Evolutionary conservation across 208 protist genomes (phyloP).

Genomic region (Hexamita inflata): DNA sequence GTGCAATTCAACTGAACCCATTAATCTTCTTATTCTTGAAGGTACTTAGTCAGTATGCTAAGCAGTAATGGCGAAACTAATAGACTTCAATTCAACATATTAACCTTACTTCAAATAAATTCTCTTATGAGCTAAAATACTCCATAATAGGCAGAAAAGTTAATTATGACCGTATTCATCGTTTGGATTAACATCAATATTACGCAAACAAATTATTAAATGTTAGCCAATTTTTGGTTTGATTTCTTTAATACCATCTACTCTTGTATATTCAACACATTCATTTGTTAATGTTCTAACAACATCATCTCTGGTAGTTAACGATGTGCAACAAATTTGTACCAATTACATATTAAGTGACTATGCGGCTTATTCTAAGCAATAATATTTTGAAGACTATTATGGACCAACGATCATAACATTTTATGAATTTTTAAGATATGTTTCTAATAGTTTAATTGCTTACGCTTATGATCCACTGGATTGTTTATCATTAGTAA

Average conservation of each 20-base stretch:
- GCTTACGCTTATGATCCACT: too few species aligned
- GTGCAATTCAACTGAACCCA: conserved; percentile 12
- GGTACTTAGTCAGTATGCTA: background rate
- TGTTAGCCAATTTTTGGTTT: background rate
- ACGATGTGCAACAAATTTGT: background rate
- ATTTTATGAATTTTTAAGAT: too few species aligned
- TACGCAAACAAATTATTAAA: background rate
- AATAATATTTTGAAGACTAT: too few species aligned
- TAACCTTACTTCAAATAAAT: background rate
- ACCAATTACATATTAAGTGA: too few species aligned
- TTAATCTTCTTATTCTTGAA: background rate
- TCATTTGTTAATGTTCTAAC: background rate
- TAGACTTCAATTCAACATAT: background rate
- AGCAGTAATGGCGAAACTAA: background rate
- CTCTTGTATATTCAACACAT: background rate
- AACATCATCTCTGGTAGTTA: conserved; percentile 3
- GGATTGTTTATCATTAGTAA: too few species aligned
- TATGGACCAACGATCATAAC: too few species aligned
- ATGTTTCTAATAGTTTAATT: too few species aligned
- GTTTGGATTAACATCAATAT: background rate
- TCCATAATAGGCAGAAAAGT: background rate
- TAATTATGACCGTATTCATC: conserved; percentile 19
- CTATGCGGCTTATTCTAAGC: too few species aligned
- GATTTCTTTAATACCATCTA: background rate
- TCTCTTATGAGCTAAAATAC: background rate